Base-by-base conservation (phyloP, 208 protist genomes). In the Crithidia mellificae region DNA sequence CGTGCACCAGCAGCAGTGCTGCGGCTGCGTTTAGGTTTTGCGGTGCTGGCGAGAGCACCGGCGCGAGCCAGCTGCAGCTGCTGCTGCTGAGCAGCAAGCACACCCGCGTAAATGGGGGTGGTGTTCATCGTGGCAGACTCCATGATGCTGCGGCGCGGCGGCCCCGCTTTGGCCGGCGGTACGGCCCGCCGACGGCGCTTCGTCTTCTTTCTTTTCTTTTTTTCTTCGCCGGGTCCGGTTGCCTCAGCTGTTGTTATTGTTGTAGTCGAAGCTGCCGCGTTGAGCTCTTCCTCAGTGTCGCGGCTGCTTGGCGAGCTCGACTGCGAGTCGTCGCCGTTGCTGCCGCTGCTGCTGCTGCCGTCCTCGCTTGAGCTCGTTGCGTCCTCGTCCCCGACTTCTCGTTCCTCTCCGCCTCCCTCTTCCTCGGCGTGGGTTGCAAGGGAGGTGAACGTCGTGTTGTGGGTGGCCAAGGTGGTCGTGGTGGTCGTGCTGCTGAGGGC, bases 121-220 rank as follows among this genome's bases (percentile, higher is more conserved):
- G 59, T 65, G 59, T 65, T 65, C 59, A 65, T 65, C 20, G 46
- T 65, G 17, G 59, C 59, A 1, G 59, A 55, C 46, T 65, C 59
- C 30, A 65, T 65, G n/a, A 65, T 65, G 46, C 59, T 65, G 47
- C 59, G 59, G 24, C 59, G 59, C 14, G 32, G 59, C 14, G 46
- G 44, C 2, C 22, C 46, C 0, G 29, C 1, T 5, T 22, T 30
- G 6, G 6, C 22, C 14, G 27, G 34, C 19, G 2, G 19, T 6
- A 19, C 22, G 46, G 44, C 17, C 43, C 22, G 59, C 1, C 59
- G 34, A 2, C 46, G 25, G 2, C 47, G 44, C 47, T 55, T 53
- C 34, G 27, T 55, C 19, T 55, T 55, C 12, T 43, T 57, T n/a
- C 6, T 22, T 25, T 36, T 62, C 56, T 38, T 38, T 11, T 5